Evolutionary conservation across 2,329 filamentous ascomycete species (phyloP).

Genomic region (Penicillium sp.): DNA sequence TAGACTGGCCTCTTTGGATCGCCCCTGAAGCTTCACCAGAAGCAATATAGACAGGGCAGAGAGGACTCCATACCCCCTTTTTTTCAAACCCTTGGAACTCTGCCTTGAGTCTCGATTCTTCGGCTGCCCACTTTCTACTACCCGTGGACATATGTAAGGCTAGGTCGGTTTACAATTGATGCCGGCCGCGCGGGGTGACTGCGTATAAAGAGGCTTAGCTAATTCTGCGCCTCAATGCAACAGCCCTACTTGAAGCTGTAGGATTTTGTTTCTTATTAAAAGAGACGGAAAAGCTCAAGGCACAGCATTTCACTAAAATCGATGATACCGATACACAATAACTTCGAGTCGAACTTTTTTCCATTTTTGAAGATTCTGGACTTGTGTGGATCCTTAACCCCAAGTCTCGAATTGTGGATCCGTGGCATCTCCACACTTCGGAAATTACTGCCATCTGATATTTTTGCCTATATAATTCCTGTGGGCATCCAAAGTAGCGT

Average conservation of each 20-base stretch:
- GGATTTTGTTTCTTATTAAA: neutral
- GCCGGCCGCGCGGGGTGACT: neutral
- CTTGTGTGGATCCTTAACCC: neutral
- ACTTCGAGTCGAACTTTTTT: neutral
- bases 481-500: neutral
- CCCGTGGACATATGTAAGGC: constrained; percentile 6
- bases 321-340: neutral
- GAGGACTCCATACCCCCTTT: neutral
- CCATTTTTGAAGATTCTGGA: neutral
- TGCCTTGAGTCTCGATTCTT: neutral
- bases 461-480: neutral
- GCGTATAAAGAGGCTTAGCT: constrained; percentile 15
- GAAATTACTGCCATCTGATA: too few relatives aligned
- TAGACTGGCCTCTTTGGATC: neutral
- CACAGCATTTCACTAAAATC: neutral
- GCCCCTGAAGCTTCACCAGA: neutral
- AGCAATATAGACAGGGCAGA: too few relatives aligned
- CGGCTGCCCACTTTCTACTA: neutral
- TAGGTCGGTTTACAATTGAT: constrained; percentile 1
- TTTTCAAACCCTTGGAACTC: neutral
- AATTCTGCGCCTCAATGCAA: constrained; percentile 2
- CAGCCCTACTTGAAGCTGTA: neutral
- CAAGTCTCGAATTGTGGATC: neutral
- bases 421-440: neutral
- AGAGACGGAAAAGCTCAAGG: neutral